A percentile compares a stretch with the other conserved stretches of the same genome.
Evolutionary conservation across 2,329 filamentous ascomycete species (phyloP).

Genomic region (Dothideomycetidae sp.): DNA sequence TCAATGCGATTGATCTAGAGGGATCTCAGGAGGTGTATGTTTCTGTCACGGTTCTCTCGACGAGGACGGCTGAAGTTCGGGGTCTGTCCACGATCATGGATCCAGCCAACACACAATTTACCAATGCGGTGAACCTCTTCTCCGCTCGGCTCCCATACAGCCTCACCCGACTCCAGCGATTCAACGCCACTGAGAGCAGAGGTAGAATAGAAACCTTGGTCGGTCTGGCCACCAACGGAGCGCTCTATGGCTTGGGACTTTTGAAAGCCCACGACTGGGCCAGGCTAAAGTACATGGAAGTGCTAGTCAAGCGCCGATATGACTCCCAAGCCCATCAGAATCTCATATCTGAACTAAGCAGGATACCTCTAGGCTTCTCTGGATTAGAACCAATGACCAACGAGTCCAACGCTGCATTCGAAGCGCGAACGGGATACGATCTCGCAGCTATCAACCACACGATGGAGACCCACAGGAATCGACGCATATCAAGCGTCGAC

Average conservation of each 20-base stretch:
- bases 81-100: conserved; percentile 15
- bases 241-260: conserved; percentile 46
- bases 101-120: conserved; percentile 1
- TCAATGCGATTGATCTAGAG: no score
- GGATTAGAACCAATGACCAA: no score
- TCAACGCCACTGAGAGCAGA: no score
- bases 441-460: no score
- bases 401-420: no score
- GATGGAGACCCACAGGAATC: no score
- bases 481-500: no score
- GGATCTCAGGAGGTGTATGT: no score
- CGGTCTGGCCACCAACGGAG: conserved; percentile 38
- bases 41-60: conserved; percentile 14
- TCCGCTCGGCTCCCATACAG: conserved; percentile 29
- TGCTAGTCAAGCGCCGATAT: conserved; percentile 37
- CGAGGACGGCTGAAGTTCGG: conserved; percentile 16
- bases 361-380: no score
- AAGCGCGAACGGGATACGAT: conserved; percentile 1
- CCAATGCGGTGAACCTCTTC: conserved; percentile 23
- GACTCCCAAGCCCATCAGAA: no score
- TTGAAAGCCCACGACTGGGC: conserved; percentile 49
- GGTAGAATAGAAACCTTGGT: conserved; percentile 38
- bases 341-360: no score
- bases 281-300: conserved; percentile 60
- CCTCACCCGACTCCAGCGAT: conserved; percentile 35